Evolutionary conservation across 495 filamentous ascomycete species (phyloP).

Genomic region (Penicillium arizonense): DNA sequence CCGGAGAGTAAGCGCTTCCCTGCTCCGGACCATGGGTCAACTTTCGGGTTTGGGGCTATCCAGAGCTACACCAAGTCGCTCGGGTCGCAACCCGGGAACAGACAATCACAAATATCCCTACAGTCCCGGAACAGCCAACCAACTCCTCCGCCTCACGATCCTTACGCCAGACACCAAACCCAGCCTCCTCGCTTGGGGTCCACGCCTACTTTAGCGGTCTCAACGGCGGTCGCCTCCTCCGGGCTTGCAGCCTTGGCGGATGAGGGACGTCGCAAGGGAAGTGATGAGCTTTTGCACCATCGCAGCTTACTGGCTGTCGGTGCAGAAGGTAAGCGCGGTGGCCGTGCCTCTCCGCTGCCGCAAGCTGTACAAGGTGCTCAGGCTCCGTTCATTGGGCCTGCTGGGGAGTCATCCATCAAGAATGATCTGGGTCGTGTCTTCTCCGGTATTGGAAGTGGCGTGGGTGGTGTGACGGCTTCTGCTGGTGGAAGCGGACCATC

Average conservation of each 20-base stretch:
- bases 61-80: slow-evolving; percentile 49
- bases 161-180: slow-evolving; percentile 30
- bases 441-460: slow-evolving; percentile 83
- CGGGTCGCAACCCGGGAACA: slow-evolving; percentile 38
- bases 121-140: slow-evolving; percentile 37
- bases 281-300: slow-evolving; percentile 52
- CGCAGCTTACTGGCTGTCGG: slow-evolving; percentile 45
- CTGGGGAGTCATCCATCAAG: slow-evolving; percentile 81
- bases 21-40: slow-evolving; percentile 28
- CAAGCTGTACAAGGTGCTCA: slow-evolving; percentile 93
- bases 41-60: slow-evolving; percentile 46
- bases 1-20: slow-evolving; percentile 42
- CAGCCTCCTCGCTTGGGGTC: slow-evolving; percentile 31
- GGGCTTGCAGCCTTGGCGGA: slow-evolving; percentile 29
- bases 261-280: slow-evolving; percentile 53
- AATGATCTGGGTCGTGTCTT: slow-evolving; percentile 91
- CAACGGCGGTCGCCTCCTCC: slow-evolving; percentile 23
- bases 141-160: slow-evolving; percentile 36
- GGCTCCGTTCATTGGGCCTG: slow-evolving; percentile 69
- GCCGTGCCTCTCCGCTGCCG: slow-evolving; percentile 72
- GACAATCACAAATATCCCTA: slow-evolving; percentile 30
- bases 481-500: slow-evolving; percentile 51
- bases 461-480: slow-evolving; percentile 60
- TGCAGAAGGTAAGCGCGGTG: slow-evolving; percentile 45
- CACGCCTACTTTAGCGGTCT: slow-evolving; percentile 14